Conservation (phyloP, 2,329 filamentous ascomycete species). For the Penicillium crustosum region DNA sequence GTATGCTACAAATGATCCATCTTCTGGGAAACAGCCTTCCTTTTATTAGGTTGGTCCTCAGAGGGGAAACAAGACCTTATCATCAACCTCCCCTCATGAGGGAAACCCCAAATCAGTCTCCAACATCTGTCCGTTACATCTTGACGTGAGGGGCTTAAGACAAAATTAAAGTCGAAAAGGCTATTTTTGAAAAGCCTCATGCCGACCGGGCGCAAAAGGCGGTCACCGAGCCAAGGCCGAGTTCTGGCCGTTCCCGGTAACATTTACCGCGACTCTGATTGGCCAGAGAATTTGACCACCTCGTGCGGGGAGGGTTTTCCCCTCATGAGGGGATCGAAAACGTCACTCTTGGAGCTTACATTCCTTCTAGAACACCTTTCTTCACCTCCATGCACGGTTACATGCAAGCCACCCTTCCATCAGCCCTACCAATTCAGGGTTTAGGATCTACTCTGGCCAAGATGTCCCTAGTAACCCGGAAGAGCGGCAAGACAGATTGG, state of each 20-base stretch:
- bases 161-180: neutral
- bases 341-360: neutral
- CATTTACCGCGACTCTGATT: neutral
- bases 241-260: neutral
- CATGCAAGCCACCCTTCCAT: neutral
- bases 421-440: neutral
- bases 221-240: neutral
- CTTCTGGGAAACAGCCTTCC: neutral
- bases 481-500: neutral
- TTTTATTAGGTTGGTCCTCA: neutral
- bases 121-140: neutral
- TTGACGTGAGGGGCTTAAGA: neutral
- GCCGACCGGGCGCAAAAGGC: too few relatives aligned
- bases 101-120: neutral
- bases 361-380: neutral
- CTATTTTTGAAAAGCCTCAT: neutral
- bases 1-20: neutral
- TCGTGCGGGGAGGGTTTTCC: neutral
- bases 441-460: neutral
- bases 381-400: too few relatives aligned
- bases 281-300: neutral
- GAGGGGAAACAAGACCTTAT: neutral
- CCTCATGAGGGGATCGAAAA: slow-evolving; percentile 10
- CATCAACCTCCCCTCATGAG: neutral
- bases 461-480: neutral